These are phyloP conservation scores for Hypoxylon sp. DNA, from an alignment of 2,329 filamentous ascomycete species.

Conservation along the genomic window DNA sequence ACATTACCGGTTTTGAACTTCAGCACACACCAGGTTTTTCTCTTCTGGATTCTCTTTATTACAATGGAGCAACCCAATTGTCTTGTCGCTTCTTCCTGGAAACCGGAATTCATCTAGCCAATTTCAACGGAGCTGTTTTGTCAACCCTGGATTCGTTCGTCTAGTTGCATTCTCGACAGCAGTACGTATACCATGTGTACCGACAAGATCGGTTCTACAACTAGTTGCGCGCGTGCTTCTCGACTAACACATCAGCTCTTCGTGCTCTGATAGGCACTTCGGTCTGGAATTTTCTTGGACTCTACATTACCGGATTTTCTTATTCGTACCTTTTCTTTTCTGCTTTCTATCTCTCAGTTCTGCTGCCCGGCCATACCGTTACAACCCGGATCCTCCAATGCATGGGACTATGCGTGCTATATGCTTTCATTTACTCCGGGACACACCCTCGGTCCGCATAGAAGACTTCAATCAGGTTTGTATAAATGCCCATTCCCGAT, in stretches of 20 bases:
- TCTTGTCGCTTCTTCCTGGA: constrained; percentile 15
- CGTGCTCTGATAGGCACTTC: constrained; percentile 25
- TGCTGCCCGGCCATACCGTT: constrained; percentile 12
- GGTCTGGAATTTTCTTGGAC: constrained; percentile 22
- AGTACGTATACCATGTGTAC: constrained; percentile 33
- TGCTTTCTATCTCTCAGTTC: constrained; percentile 2
- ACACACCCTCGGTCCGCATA: constrained; percentile 52
- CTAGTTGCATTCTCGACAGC: constrained; percentile 23
- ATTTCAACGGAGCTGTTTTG: constrained; percentile 14
- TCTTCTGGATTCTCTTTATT: constrained; percentile 10
- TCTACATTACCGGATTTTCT: constrained; percentile 28
- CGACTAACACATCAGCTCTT: constrained; percentile 26
- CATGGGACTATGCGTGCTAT: constrained; percentile 21
- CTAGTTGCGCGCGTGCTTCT: constrained; percentile 23
- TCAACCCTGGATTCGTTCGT: constrained; percentile 10
- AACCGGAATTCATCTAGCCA: constrained; percentile 11
- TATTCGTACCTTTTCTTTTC: constrained; percentile 35
- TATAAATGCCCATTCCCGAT: too few relatives aligned
- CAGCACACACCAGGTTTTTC: constrained; percentile 11
- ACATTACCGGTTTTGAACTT: constrained; percentile 13
- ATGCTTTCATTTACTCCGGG: constrained; percentile 31
- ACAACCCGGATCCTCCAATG: constrained; percentile 42
- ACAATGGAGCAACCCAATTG: constrained; percentile 12
- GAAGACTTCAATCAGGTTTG: constrained; percentile 39
- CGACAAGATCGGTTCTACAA: constrained; percentile 18